Base-by-base conservation (phyloP, 2,329 filamentous ascomycete genomes). In the Curvularia sp. region DNA sequence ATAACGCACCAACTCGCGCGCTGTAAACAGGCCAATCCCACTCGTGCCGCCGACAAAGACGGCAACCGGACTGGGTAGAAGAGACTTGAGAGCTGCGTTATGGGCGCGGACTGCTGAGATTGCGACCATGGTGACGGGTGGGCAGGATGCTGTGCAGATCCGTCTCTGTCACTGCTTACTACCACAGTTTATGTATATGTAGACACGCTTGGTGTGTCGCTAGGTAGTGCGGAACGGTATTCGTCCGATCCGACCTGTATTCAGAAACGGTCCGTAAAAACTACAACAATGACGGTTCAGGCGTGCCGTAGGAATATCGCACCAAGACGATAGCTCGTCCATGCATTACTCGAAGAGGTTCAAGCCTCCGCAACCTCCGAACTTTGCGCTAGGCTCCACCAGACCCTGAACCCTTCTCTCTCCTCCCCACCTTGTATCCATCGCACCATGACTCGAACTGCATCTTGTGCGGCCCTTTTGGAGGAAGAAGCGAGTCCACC, bases 1-100 rank as follows among this genome's bases (percentile, higher is more conserved):
- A 18, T 75, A 72, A 21, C 75, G 67, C 45, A 79, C 80, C 32
- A 81, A 65, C 59, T 81, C 80, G 41, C 73, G 75, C 1, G 77
- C 76, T 15, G 80, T 81, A 57, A 72, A 77, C 61, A 78, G 74
- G 27, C 78, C 78, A 49, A 82, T 81, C 27, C 80, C 80, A 5
- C 69, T 69, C 15, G 79, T 81, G 36, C 78, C 80, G 18, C 80
- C 80, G 5, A 81, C 74, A 55, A 75, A 75, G 34, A 75, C 61
- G 18, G 70, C 72, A 13, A 74, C 71, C 18, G 73, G 68, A 34
- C 61, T 62, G 1, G 71, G 60, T 1, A 68, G 58, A 18, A 73
- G 63, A 5, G 59, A 57, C 42, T 68, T 71, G 25, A 74, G 65
- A 36, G 64, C 36, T 12, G 63, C 47, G 46, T 74, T 74, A 58